A percentile compares a stretch with the other conserved stretches of the same genome.
Conservation (phyloP, 1,139 yeast genomes). For the Magnusiomyces clavatus region DNA sequence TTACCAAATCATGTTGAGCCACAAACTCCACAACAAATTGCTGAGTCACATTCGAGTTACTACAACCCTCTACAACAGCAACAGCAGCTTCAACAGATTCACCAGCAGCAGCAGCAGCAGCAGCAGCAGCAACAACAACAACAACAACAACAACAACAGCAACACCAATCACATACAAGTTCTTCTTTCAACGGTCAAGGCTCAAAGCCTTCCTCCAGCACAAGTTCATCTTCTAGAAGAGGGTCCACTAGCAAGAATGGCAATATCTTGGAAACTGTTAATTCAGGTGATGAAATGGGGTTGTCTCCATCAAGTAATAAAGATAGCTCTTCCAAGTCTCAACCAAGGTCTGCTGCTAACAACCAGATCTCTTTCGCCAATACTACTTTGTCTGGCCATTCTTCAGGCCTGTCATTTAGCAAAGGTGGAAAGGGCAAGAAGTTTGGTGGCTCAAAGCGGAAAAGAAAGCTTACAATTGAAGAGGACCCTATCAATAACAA, state of each 20-base stretch:
- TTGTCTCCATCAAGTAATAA: neutral
- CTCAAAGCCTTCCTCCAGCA: neutral
- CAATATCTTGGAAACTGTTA: conserved; percentile 3
- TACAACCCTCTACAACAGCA: neutral
- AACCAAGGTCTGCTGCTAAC: neutral
- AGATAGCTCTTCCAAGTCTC: too few relatives aligned
- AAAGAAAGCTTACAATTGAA: conserved; percentile 30
- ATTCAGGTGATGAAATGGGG: neutral
- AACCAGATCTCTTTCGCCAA: neutral
- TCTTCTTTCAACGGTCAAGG: neutral
- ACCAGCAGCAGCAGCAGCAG: neutral
- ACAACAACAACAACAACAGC: conserved; percentile 2
- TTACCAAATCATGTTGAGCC: neutral
- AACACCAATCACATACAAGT: neutral
- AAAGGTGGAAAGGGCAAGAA: conserved; percentile 3
- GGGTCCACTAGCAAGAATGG: neutral
- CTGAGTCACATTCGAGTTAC: neutral
- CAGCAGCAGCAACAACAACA: neutral
- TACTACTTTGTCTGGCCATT: neutral
- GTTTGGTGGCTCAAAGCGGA: conserved; percentile 5
- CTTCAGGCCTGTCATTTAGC: neutral
- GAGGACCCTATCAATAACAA: conserved; percentile 37
- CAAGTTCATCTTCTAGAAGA: neutral
- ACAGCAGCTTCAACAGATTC: neutral
- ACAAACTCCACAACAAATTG: conserved; percentile 4